These are phyloP conservation scores for Solanum pennellii DNA, from an alignment of 257 asterid genomes.

Conservation along the genomic window DNA sequence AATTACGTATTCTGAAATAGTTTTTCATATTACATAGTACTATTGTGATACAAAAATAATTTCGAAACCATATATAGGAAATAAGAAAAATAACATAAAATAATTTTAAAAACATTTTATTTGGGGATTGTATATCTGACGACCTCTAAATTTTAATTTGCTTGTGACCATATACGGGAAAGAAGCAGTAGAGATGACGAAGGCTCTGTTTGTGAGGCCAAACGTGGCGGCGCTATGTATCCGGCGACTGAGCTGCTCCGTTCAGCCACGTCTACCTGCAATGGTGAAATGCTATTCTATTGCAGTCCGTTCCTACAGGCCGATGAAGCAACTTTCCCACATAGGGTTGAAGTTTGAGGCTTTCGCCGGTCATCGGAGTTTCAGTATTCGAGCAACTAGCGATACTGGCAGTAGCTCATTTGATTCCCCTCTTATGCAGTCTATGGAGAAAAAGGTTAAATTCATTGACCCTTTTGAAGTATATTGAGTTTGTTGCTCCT, in stretches of 20 bases:
- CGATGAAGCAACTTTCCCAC: constrained; percentile 10
- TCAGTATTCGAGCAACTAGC: constrained; percentile 40
- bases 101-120: not conserved
- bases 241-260: constrained; percentile 13
- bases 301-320: not conserved
- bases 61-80: not conserved
- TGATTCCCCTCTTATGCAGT: constrained; percentile 51
- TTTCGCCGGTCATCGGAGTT: constrained; percentile 19
- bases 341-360: not conserved
- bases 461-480: not conserved
- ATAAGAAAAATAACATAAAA: not conserved
- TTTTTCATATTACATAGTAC: no score
- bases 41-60: no score
- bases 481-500: no score
- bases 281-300: not conserved
- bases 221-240: constrained; percentile 34
- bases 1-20: no score
- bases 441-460: constrained; percentile 79
- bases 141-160: not conserved
- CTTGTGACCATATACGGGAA: not conserved
- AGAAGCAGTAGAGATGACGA: constrained; percentile 10
- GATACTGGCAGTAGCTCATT: constrained; percentile 30
- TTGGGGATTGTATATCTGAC: not conserved
- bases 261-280: constrained; percentile 18
- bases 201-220: constrained; percentile 40